Conservation (phyloP, 352 stramenopile species). For the Phytopythium chamaehyphon region DNA sequence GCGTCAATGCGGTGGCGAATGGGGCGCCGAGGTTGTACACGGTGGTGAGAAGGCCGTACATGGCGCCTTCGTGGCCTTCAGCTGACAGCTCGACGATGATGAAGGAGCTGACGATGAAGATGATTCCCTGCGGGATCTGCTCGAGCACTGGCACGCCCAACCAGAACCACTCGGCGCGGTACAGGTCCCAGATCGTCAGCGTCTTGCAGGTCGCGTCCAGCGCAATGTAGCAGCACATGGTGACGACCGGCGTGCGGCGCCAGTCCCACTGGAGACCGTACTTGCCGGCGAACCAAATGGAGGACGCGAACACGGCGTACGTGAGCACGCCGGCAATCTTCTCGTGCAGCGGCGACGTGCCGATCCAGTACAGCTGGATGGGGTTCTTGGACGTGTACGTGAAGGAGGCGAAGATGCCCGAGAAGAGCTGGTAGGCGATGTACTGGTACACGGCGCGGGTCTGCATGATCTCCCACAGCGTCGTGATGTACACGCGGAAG, state of each 20-base stretch:
- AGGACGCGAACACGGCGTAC: constrained; percentile 22
- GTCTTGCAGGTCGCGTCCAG: constrained; percentile 36
- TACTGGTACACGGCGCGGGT: constrained; percentile 50
- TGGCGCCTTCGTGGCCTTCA: constrained; percentile 56
- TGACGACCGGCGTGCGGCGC: constrained; percentile 28
- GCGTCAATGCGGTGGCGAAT: constrained; percentile 36
- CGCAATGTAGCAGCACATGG: constrained; percentile 25
- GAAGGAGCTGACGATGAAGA: constrained; percentile 55
- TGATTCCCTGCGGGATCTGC: constrained; percentile 41
- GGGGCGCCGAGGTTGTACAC: constrained; percentile 49
- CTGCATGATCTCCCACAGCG: constrained; percentile 45
- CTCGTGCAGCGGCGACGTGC: constrained; percentile 36
- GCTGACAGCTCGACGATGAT: constrained; percentile 53
- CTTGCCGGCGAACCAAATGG: constrained; percentile 45
- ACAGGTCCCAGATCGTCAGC: constrained; percentile 48
- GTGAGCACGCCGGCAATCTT: constrained; percentile 29
- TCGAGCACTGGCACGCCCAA: constrained; percentile 37
- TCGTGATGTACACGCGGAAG: constrained; percentile 40
- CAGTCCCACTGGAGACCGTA: constrained; percentile 61
- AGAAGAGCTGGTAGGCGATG: constrained; percentile 35
- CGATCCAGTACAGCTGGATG: constrained; percentile 40
- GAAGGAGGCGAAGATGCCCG: constrained; percentile 36
- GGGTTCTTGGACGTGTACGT: constrained; percentile 29
- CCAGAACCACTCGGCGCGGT: constrained; percentile 51
- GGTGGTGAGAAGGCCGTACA: constrained; percentile 62